Conservation (phyloP, 805 yeast genomes). For the Starmera quercuum region DNA sequence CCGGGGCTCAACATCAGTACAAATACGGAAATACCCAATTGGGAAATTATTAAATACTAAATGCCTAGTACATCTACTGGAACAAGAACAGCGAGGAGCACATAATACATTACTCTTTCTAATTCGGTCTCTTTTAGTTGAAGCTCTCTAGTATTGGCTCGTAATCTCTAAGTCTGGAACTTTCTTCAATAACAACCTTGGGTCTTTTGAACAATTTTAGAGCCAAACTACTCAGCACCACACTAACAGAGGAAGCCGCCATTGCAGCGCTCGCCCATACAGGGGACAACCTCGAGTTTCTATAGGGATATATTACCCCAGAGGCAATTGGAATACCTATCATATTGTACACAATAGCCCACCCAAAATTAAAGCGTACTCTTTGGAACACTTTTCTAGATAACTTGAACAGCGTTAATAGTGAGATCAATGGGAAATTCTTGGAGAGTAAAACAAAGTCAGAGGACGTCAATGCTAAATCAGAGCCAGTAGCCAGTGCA, state of each 20-base stretch:
- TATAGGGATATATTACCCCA: slow-evolving; percentile 54
- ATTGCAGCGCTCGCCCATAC: slow-evolving; percentile 65
- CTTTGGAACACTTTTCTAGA: slow-evolving; percentile 42
- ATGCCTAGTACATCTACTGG: too few relatives aligned
- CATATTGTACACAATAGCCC: slow-evolving; percentile 52
- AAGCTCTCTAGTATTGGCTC: slow-evolving; percentile 7
- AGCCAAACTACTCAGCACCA: slow-evolving; percentile 47
- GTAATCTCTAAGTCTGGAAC: slow-evolving; percentile 7
- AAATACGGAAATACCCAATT: too few relatives aligned
- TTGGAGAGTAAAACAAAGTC: slow-evolving; percentile 63
- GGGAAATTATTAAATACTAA: too few relatives aligned
- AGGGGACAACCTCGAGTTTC: slow-evolving; percentile 47
- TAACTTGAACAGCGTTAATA: slow-evolving; percentile 47
- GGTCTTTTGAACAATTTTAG: slow-evolving; percentile 39
- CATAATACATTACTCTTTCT: too few relatives aligned
- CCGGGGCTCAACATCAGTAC: too few relatives aligned
- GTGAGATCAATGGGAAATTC: slow-evolving; percentile 38
- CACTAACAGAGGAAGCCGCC: slow-evolving; percentile 54
- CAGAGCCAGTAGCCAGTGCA: slow-evolving; percentile 72
- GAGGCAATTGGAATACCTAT: slow-evolving; percentile 60
- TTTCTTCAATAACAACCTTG: slow-evolving; percentile 8
- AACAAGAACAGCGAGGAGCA: too few relatives aligned
- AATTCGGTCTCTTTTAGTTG: too few relatives aligned
- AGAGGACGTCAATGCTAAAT: slow-evolving; percentile 65
- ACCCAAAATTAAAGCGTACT: slow-evolving; percentile 48